A percentile compares a stretch with the other conserved stretches of the same genome.
phyloP scores from a whole-genome alignment of 2,329 filamentous ascomycete genomes.

The Periglandula ipomoeae region DNA sequence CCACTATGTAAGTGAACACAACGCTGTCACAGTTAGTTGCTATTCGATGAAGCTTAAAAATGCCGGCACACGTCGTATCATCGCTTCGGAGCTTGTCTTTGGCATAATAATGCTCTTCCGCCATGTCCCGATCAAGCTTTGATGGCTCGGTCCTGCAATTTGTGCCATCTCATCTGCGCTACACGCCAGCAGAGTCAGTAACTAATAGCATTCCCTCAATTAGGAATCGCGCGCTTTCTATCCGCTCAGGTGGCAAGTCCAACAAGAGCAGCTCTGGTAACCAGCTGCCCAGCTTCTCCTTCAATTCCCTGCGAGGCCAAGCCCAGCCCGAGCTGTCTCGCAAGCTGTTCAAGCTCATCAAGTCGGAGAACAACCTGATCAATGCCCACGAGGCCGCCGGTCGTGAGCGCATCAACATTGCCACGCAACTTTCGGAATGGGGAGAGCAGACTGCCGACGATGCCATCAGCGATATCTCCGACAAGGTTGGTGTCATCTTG shows the following conservation, averaged over 20 bases:
- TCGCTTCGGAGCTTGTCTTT: background rate
- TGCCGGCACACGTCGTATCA: background rate
- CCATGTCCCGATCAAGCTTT: conserved; percentile 24
- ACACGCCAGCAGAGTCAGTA: conserved; percentile 12
- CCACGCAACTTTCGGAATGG: conserved; percentile 90
- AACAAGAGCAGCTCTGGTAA: conserved; percentile 28
- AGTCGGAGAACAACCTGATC: conserved; percentile 86
- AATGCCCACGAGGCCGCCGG: conserved; percentile 75
- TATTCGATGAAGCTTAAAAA: background rate
- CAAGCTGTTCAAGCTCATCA: conserved; percentile 85
- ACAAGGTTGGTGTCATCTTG: conserved; percentile 90
- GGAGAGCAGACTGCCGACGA: conserved; percentile 87
- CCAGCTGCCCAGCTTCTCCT: conserved; percentile 62
- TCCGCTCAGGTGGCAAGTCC: conserved; percentile 56
- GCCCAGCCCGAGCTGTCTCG: conserved; percentile 83
- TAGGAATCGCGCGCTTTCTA: conserved; percentile 67
- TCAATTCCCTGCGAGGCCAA: conserved; percentile 76
- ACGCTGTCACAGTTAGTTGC: background rate
- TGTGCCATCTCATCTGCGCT: conserved; percentile 11
- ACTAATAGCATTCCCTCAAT: conserved; percentile 18
- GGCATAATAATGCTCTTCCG: background rate
- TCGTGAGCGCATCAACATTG: conserved; percentile 75
- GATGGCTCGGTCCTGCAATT: conserved; percentile 18
- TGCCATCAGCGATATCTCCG: conserved; percentile 77
- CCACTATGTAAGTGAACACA: conserved; percentile 7